Base-by-base conservation (phyloP, 169 alveolate species). In the Neospora caninum region DNA sequence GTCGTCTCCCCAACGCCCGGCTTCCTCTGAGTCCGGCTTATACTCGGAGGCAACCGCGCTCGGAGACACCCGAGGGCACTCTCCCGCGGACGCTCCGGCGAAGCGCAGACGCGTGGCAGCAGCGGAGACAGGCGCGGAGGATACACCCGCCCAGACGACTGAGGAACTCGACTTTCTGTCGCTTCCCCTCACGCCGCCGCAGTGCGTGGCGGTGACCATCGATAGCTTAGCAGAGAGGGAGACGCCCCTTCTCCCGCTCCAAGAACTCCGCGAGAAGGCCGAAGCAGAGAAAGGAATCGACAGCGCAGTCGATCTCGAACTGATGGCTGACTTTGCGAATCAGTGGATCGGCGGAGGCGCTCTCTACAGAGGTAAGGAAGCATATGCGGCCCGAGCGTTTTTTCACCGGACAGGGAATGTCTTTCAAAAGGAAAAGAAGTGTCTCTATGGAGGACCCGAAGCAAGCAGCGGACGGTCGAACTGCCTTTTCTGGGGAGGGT, bases 331-430 rank as follows among this genome's bases (percentile, higher is more conserved):
- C 78, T 93, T 93, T 34, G 95, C 95, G 20, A 93, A 93, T 67
- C 64, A 86, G 42, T 82, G 58, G 82, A 73, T 93, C 31, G 95
- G 95, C 58, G 95, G 95, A 9, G 95, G 95, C 80, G 83, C 88
- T 38, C 92, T 92, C 41, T 54, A 64, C 73, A 88, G 69, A 20
- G 95, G 95, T 92, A 88, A 38, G 80, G 43, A 18, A 13, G 22
- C 13, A 7, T 49, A 13, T 49, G 58, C 13, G 34, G 41, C 31
- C 41, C 31, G 25, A 58, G 25, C 70, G 25, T 25, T 69, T 25
- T 25, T 69, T 9, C 6, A 25, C 34, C 34, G 38, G 34, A 25
- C n/a, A 69, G 41, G 38, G 29, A 9, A 6, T 7, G 41, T 6
- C 41, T n/a, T 69, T 7, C 41, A n/a, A 69, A 13, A 49, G 22